Percentiles rank a stretch among this genome's conserved stretches.
phyloP scores from a whole-genome alignment of 2,329 filamentous ascomycete species.

The Aspergillus carbonarius region DNA sequence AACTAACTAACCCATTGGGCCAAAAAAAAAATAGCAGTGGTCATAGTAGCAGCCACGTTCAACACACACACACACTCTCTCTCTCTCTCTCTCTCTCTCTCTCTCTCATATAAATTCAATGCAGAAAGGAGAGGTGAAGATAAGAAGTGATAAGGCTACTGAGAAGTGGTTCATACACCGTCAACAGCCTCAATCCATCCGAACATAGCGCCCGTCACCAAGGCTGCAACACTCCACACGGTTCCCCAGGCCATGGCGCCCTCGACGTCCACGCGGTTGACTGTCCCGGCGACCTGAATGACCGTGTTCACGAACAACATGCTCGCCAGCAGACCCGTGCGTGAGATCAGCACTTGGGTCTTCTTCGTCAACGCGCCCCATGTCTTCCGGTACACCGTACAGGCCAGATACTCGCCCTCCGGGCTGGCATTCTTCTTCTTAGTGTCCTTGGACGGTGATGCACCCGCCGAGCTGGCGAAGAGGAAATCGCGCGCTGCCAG shows the following conservation, averaged over 20 bases:
- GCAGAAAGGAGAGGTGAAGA: not conserved
- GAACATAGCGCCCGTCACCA: conserved; percentile 32
- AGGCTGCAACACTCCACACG: conserved; percentile 65
- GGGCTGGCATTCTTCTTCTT: conserved; percentile 53
- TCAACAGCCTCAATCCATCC: conserved; percentile 43
- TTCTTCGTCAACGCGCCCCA: conserved; percentile 64
- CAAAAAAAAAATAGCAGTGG: no score
- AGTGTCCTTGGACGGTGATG: conserved; percentile 33
- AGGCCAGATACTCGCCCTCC: conserved; percentile 67
- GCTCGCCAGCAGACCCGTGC: conserved; percentile 56
- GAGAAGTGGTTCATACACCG: conserved; percentile 26
- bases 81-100: no score
- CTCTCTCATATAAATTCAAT: not conserved
- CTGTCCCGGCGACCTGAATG: conserved; percentile 63
- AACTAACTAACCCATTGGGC: no score
- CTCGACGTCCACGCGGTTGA: conserved; percentile 66
- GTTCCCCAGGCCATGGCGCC: conserved; percentile 72
- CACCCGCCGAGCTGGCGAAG: conserved; percentile 59
- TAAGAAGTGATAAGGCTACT: not conserved
- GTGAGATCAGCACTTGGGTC: conserved; percentile 62
- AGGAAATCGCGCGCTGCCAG: conserved; percentile 73
- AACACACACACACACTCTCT: no score
- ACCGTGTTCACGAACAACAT: conserved; percentile 56
- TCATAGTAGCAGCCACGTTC: no score
- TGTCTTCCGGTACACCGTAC: conserved; percentile 58